phyloP scores from a whole-genome alignment of 352 stramenopile genomes.

The Pythium sp. region DNA sequence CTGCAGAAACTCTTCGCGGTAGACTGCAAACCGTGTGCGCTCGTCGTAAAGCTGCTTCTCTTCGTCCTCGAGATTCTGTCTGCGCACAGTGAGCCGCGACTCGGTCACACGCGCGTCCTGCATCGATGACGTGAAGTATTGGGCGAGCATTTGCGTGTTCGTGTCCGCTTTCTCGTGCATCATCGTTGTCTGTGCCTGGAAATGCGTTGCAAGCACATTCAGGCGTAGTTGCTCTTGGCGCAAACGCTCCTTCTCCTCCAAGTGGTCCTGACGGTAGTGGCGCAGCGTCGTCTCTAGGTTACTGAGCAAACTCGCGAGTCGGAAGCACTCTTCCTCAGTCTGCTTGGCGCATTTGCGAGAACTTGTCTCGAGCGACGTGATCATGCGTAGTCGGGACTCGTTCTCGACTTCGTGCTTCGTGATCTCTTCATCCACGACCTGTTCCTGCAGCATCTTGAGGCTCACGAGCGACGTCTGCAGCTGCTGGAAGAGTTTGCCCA shows the following conservation, averaged over 20 bases:
- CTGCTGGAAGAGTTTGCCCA: slow-evolving; percentile 48
- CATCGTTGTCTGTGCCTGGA: slow-evolving; percentile 57
- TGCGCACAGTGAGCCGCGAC: slow-evolving; percentile 33
- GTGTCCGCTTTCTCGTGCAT: slow-evolving; percentile 49
- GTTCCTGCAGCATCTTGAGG: slow-evolving; percentile 44
- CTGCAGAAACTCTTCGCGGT: slow-evolving; percentile 41
- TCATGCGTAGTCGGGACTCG: slow-evolving; percentile 53
- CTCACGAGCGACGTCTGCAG: slow-evolving; percentile 52
- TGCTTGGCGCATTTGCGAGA: slow-evolving; percentile 49
- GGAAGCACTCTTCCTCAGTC: slow-evolving; percentile 59
- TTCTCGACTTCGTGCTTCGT: slow-evolving; percentile 43
- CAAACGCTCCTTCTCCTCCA: slow-evolving; percentile 75
- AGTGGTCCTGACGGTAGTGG: slow-evolving; percentile 45
- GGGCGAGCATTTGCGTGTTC: slow-evolving; percentile 39
- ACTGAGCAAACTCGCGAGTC: slow-evolving; percentile 44
- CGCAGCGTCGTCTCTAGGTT: slow-evolving; percentile 55
- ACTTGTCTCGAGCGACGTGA: slow-evolving; percentile 58
- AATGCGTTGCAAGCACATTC: slow-evolving; percentile 53
- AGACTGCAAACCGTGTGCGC: slow-evolving; percentile 44
- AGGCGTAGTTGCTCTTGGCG: slow-evolving; percentile 67
- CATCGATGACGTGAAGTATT: slow-evolving; percentile 34
- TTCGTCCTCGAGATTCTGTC: slow-evolving; percentile 38
- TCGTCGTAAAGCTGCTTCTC: slow-evolving; percentile 51
- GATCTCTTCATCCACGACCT: slow-evolving; percentile 36
- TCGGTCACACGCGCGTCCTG: slow-evolving; percentile 51